Evolutionary conservation across 2,329 filamentous ascomycete genomes (phyloP), one percentile per base, ranked within the genome.

Genomic region (Ustulina deusta): DNA sequence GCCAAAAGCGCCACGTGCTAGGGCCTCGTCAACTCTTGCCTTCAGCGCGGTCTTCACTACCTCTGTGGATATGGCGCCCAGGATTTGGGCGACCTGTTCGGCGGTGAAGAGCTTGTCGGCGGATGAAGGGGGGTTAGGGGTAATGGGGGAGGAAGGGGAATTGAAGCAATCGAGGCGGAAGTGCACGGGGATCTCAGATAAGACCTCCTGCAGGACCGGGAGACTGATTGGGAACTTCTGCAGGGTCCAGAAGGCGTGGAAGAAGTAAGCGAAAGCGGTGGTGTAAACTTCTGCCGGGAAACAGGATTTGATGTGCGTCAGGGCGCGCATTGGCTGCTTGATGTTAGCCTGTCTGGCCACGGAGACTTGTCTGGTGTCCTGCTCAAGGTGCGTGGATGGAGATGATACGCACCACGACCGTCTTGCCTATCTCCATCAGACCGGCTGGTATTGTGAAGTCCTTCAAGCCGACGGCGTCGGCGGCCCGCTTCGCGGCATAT

Each of bases 1-100:
- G 0, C 93, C 93, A 78, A 92, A 95, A 0, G 92, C 92, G 0
- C 92, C 92, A 57, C 81, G 82, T 42, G 87, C 85, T 17, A 93
- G 77, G 0, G 87, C 90, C 70, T 84, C 83, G 66, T 87, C 83
- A 20, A 91, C 94, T 49, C 84, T 84, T 5, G 79, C 81, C 66
- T 85, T 85, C 32, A 93, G 79, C 34, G 70, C 72, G 10, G 78
- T 75, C 77, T 81, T 84, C 71, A 81, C 76, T 69, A 86, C 80
- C 4, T 84, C 81, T 25, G 82, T 83, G 6, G 75, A 79, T 0
- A 85, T 83, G 0, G 84, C 87, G 2, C 2, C 79, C 75, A 93
- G 71, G 60, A 93, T 89, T 22, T 78, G 78, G 11, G 81, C 75
- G 1, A 89, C 84, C 54, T 93, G 84, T 1, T 80, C 77, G 0